Conservation (phyloP, 345 rosid species). For the Camelina neglecta region DNA sequence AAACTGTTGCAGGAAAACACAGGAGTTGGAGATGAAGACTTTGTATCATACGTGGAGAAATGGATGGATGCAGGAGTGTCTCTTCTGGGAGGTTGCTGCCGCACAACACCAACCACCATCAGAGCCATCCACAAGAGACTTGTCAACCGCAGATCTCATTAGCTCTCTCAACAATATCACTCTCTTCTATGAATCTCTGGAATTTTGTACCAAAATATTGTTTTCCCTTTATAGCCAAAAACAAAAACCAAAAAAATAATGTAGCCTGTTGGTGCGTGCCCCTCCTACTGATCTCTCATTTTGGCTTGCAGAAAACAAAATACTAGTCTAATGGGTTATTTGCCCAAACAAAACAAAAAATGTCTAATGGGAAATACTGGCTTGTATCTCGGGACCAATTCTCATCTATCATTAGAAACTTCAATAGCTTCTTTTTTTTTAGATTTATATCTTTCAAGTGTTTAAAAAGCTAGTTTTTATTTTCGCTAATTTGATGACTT, state of each 20-base stretch:
- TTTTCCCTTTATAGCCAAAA: not conserved
- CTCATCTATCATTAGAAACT: no score
- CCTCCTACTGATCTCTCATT: no score
- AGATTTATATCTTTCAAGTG: no score
- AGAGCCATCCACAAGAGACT: conserved; percentile 60
- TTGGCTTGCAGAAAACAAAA: no score
- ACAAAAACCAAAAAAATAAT: no score
- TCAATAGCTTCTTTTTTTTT: no score
- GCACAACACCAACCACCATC: conserved; percentile 74
- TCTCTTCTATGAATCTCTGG: not conserved
- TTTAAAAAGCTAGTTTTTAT: no score
- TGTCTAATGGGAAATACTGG: not conserved
- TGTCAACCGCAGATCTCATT: conserved; percentile 44
- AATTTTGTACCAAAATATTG: conserved; percentile 15
- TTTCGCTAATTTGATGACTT: no score
- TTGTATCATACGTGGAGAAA: conserved; percentile 66
- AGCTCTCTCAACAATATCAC: not conserved
- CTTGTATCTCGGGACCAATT: no score
- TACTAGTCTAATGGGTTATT: no score
- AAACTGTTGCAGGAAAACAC: conserved; percentile 62
- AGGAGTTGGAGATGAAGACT: conserved; percentile 73
- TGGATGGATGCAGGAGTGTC: conserved; percentile 78
- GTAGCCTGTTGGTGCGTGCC: no score
- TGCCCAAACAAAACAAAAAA: no score
- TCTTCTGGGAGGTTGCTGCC: conserved; percentile 72